Evolutionary conservation across 768 basidiomycete species (phyloP).

Genomic region (Paxillus ammoniavirescens): DNA sequence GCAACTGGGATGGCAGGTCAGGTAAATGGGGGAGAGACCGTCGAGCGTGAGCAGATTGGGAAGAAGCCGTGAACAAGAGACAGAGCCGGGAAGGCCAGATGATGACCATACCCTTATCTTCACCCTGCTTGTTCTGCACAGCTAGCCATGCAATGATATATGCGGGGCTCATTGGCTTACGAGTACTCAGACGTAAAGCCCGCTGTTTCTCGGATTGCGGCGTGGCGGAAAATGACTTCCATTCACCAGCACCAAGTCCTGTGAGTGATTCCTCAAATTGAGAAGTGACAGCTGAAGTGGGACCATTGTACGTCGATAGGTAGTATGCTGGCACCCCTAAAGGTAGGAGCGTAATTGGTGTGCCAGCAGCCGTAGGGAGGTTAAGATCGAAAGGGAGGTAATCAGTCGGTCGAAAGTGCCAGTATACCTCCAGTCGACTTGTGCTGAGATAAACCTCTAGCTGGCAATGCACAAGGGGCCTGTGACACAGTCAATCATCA

Average conservation of each 20-base stretch:
- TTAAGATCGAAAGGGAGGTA: conserved; percentile 47
- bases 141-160: conserved; percentile 74
- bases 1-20: conserved; percentile 61
- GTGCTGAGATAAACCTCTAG: conserved; percentile 51
- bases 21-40: conserved; percentile 55
- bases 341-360: conserved; percentile 70
- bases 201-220: conserved; percentile 20
- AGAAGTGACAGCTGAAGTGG: conserved; percentile 55
- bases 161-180: conserved; percentile 17
- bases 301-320: conserved; percentile 66
- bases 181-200: conserved; percentile 17
- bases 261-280: conserved; percentile 64
- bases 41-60: conserved; percentile 36
- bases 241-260: conserved; percentile 61
- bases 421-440: conserved; percentile 61
- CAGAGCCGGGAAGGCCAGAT: conserved; percentile 72
- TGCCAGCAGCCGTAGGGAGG: conserved; percentile 52
- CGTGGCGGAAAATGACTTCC: conserved; percentile 30
- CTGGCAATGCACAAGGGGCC: conserved; percentile 60
- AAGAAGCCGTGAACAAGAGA: conserved; percentile 39
- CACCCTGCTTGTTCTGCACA: conserved; percentile 75
- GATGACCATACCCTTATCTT: conserved; percentile 74
- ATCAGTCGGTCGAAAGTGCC: conserved; percentile 55
- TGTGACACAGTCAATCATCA: conserved; percentile 25
- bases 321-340: conserved; percentile 72